Evolutionary conservation across 192 early-diverging fungal genomes (phyloP), one percentile per base, ranked within the genome.

Genomic region (Backusella mclennaniae): DNA sequence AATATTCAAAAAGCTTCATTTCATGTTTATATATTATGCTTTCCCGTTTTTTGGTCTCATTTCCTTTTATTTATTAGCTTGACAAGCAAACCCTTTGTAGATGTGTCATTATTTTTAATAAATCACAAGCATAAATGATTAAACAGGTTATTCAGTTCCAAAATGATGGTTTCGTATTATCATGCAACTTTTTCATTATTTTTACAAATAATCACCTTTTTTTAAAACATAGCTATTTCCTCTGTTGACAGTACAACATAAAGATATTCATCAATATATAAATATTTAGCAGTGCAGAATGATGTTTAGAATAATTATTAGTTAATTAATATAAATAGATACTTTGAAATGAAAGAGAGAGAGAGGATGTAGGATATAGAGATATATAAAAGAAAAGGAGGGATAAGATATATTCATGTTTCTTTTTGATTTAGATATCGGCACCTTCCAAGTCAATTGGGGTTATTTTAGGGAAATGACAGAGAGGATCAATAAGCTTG

Each of bases 401-500:
- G 19, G 7, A 23, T 2, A 21, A n/a, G n/a, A 56, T 5, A 53
- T 53, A 19, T 0, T 33, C 2, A 33, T 33, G 33, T 33, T 33
- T 33, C 33, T 3, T 33, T 23, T 29, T 63, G 56, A 72, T 31
- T 74, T 63, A 74, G 6, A 38, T 39, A 38, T 74, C 73, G 23
- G 52, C 52, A 15, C 73, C 73, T 66, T 80, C 79, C 38, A 80
- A 76, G 23, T 80, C 79, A 72, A 80, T 80, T n/a, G 79, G 79
- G 4, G 79, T 66, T 29, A 80, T 69, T 46, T 80, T 80, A 66
- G 67, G 73, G 15, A 72, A 77, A 26, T 42, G 49, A 3, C 75
- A 76, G 29, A 91, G 80, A 15, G 90, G 89, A 77, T 91, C 90
- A 71, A 90, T 85, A 0, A 79, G 46, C 53, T 85, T 83, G 52